Base-by-base conservation (phyloP, 1,284 basidiomycete species). In the Testicularia cyperi region DNA sequence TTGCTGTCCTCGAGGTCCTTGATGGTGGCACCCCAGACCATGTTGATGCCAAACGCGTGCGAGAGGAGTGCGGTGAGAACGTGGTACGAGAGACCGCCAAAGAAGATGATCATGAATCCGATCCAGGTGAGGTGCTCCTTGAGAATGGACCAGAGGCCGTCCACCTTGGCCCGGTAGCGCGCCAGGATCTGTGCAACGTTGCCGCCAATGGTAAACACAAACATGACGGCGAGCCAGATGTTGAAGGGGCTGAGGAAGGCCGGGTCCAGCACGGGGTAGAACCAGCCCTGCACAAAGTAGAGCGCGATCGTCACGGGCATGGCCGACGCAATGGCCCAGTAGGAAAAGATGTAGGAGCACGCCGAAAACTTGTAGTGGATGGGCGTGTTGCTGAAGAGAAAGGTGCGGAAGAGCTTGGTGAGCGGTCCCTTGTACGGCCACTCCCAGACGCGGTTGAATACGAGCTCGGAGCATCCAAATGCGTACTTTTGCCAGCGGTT, bases 401-500 rank as follows among this genome's bases (percentile, higher is more conserved):
- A 90, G n/a, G 77, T 80, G 33, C 84, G 83, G 28, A 89, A 82
- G 65, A 90, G 86, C 60, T 84, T 83, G 31, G 83, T 88, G 75
- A 90, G 84, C 0, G 88, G 88, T 6, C 88, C 88, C 44, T 82
- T 78, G 47, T 78, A 79, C 80, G 83, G 85, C 88, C 88, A 90
- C 21, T 83, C 71, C 39, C 82, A 80, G 48, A 90, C 37, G 52
- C 51, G 52, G 46, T 52, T 47, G 64, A 60, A 36, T 23, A 57
- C 37, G 28, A 70, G 21, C 43, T 75, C 80, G 55, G 72, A 87
- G 44, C 77, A 61, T 9, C 88, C 88, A 73, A 86, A 90, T 0
- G 87, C 81, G 69, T 90, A 91, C 72, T 91, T 91, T 65, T 89
- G 86, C 88, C 89, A 91, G 4, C 88, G 78, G 64, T 89, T 89